phyloP scores from a whole-genome alignment of 2,329 filamentous ascomycete genomes.

The Phaeosphaeria sp. region DNA sequence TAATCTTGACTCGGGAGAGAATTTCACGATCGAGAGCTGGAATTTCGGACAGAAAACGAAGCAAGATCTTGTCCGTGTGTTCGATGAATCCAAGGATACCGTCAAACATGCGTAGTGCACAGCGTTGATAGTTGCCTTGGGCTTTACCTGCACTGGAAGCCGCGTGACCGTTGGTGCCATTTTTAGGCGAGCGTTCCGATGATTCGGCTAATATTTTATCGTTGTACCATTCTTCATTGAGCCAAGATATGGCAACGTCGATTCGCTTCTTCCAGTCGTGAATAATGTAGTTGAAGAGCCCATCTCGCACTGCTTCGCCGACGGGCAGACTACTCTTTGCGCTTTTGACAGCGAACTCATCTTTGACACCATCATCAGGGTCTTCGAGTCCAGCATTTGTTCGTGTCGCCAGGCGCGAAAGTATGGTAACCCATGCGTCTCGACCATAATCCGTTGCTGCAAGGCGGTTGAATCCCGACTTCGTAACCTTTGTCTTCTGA shows the following conservation, averaged over 20 bases:
- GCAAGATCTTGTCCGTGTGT: constrained; percentile 84
- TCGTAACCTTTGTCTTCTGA: constrained; percentile 57
- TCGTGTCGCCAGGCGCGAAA: constrained; percentile 84
- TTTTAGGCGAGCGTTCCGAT: constrained; percentile 25
- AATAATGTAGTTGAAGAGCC: constrained; percentile 83
- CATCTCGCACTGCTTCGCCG: constrained; percentile 75
- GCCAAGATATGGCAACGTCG: constrained; percentile 88
- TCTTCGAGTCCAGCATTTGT: constrained; percentile 74
- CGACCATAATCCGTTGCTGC: constrained; percentile 84
- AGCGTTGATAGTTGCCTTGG: constrained; percentile 73
- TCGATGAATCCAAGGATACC: constrained; percentile 92
- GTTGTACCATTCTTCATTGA: constrained; percentile 98
- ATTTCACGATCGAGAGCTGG: constrained; percentile 77
- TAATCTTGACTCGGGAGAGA: constrained; percentile 71
- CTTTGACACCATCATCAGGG: constrained; percentile 67
- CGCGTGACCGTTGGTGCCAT: constrained; percentile 53
- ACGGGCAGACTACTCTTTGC: constrained; percentile 55
- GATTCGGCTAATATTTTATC: constrained; percentile 67
- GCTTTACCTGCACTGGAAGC: constrained; percentile 29
- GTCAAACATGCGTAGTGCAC: constrained; percentile 81
- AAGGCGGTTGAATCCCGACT: constrained; percentile 79
- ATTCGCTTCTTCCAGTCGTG: constrained; percentile 91
- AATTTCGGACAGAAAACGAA: constrained; percentile 89
- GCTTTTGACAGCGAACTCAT: constrained; percentile 55
- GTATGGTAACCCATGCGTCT: constrained; percentile 89